Base-by-base conservation (phyloP, 2,329 filamentous ascomycete species). In the Neoscytalidium dimidiatum region DNA sequence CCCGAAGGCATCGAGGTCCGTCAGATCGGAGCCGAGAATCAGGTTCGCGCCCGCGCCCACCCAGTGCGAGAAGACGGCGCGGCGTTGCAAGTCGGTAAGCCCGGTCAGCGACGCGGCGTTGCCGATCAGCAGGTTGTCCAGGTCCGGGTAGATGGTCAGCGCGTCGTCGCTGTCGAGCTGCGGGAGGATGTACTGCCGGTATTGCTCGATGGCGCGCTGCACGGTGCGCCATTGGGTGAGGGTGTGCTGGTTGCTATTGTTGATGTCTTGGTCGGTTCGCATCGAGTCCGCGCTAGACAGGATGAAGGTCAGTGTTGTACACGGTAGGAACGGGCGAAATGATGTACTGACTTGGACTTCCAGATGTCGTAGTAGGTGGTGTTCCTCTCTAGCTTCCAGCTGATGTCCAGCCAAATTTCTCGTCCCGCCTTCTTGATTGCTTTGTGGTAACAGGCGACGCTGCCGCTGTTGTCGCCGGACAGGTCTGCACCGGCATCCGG, bases 121-220 rank as follows among this genome's bases (percentile, higher is more conserved):
- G 21, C 66, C 72, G 29, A 71, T 65, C 29, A 70, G 72, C 11
- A 72, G 64, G 28, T 70, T 73, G 46, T 73, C 72, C 70, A 74
- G 71, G 62, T 74, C 72, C 0, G 71, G 71, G 41, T 70, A 69
- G 33, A 71, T 67, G 4, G 67, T 73, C 28, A 73, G 58, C 4
- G 68, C 64, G 1, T 33, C 64, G 21, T 66, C 64, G 19, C 67
- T 68, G 52, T 67, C 63, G n/a, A 60, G 65, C 6, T 70, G 68
- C 1, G 65, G 66, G 9, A 64, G 62, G 60, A 74, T 71, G 57
- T 70, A 74, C 35, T 72, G 68, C 4, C 72, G 69, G 64, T 75
- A 74, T 49, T 73, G 70, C 9, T 75, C 72, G 61, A 74, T 74
- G 33, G 73, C 69, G 29, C 71, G 68, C 43, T 75, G 73, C 33